Base-by-base conservation (phyloP, 371 early-diverging fungal species). In the Apophysomyces sp. region DNA sequence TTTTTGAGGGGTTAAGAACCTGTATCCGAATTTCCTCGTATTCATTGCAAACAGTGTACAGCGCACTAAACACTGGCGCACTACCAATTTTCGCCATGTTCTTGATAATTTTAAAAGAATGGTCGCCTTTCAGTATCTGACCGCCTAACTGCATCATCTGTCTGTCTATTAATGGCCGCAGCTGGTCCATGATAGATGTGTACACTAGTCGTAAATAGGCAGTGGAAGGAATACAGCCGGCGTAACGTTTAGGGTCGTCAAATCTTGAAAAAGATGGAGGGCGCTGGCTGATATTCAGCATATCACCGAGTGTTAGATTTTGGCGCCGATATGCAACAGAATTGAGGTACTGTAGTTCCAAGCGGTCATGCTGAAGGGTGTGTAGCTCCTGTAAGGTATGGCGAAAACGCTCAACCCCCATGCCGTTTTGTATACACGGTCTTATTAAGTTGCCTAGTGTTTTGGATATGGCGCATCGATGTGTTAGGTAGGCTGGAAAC, bases 401-500 rank as follows among this genome's bases (percentile, higher is more conserved):
- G 15, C 52, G 52, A 18, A 69, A 56, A 15, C 58, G 26, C n/a
- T 60, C 16, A 6, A 64, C 34, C 6, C 58, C 60, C 54, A 65
- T 56, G 6, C 51, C 52, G 21, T 59, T 59, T 36, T 65, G 65
- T 40, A 65, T 36, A 9, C 21, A 51, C 18, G 60, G 52, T 24
- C 65, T 57, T 11, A 65, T 4, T 21, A 69, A 26, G 18, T 65
- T 58, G 1, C 40, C 60, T 28, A 65, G 12, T 24, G 12, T 7
- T 40, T 65, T 62, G 4, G 69, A 65, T 24, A 69, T 34, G 5
- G 59, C 69, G 29, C 62, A 27, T 57, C 55, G 58, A 32, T 69
- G 57, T 1, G 69, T 62, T 5, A 69, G 36, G 4, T 61, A 30
- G 16, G 61, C 62, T 21, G 69, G 66, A 51, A 69, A 69, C 51